Conservation (phyloP, 108 stramenopile species). For the Epipyxis sp. region DNA sequence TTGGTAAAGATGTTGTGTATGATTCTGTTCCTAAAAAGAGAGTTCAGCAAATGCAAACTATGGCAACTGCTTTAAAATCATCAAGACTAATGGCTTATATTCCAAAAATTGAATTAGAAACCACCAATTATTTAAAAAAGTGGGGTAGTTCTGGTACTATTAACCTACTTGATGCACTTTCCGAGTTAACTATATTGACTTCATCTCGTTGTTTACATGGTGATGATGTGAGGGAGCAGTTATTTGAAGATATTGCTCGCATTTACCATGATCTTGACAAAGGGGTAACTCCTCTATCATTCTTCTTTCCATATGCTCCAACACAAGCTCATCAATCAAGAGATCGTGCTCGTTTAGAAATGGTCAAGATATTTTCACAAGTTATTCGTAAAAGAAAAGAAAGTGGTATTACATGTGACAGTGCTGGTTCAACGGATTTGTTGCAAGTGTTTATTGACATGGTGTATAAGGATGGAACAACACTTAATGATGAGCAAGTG, state of each 20-base stretch:
- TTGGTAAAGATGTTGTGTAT: slow-evolving; percentile 82
- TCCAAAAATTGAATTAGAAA: slow-evolving; percentile 89
- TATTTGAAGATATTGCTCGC: slow-evolving; percentile 86
- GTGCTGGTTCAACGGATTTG: slow-evolving; percentile 85
- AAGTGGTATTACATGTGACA: slow-evolving; percentile 52
- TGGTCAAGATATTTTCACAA: slow-evolving; percentile 84
- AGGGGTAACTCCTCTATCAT: slow-evolving; percentile 94
- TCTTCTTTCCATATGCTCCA: slow-evolving; percentile 92
- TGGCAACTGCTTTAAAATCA: slow-evolving; percentile 85
- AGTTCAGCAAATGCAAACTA: slow-evolving; percentile 89
- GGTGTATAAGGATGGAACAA: slow-evolving; percentile 91
- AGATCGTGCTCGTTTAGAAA: slow-evolving; percentile 71
- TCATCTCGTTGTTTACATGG: slow-evolving; percentile 92
- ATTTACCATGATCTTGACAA: slow-evolving; percentile 94
- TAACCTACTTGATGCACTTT: slow-evolving; percentile 78
- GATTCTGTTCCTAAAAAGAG: slow-evolving; percentile 87
- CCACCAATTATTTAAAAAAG: slow-evolving; percentile 65
- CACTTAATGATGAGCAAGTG: slow-evolving; percentile 84
- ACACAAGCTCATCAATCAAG: slow-evolving; percentile 76
- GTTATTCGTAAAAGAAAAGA: slow-evolving; percentile 80
- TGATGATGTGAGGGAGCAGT: slow-evolving; percentile 90
- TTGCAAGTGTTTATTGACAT: slow-evolving; percentile 92
- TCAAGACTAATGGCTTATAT: slow-evolving; percentile 86
- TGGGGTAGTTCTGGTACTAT: slow-evolving; percentile 66
- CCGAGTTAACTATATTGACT: slow-evolving; percentile 92